These are phyloP conservation scores for Saraca asoca DNA, from an alignment of 331 rosid genomes.

Conservation along the genomic window DNA sequence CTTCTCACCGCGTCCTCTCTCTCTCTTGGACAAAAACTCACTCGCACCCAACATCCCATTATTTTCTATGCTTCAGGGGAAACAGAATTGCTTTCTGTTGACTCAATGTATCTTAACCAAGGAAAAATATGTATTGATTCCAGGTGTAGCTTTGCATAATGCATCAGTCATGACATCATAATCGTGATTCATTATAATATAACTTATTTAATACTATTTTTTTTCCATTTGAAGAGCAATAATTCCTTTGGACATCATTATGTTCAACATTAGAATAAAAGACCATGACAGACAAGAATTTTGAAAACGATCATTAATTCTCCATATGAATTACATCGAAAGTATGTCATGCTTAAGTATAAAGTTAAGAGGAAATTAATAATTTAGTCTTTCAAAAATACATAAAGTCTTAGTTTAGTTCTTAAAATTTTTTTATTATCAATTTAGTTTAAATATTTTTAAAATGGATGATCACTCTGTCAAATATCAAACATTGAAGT, in stretches of 20 bases:
- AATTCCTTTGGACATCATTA: background rate
- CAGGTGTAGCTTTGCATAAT: conserved; percentile 4
- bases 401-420: too few relatives aligned
- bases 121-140: conserved; percentile 46
- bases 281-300: background rate
- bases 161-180: background rate
- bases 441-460: too few relatives aligned
- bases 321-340: too few relatives aligned
- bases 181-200: background rate
- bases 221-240: background rate
- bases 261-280: conserved; percentile 4
- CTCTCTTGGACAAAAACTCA: background rate
- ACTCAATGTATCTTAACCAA: conserved; percentile 24
- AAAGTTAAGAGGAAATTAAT: too few relatives aligned
- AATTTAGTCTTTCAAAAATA: too few relatives aligned
- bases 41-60: conserved; percentile 49
- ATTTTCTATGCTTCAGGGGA: conserved; percentile 41
- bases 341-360: too few relatives aligned
- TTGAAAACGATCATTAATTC: background rate
- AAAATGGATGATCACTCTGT: too few relatives aligned
- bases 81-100: conserved; percentile 43
- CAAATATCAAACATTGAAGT: too few relatives aligned
- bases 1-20: background rate
- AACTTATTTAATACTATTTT: background rate
- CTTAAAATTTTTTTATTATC: too few relatives aligned